A percentile compares a stretch with the other conserved stretches of the same genome.
Conservation (phyloP, 1,284 basidiomycete species). For the Exobasidium cylindrosporum region DNA sequence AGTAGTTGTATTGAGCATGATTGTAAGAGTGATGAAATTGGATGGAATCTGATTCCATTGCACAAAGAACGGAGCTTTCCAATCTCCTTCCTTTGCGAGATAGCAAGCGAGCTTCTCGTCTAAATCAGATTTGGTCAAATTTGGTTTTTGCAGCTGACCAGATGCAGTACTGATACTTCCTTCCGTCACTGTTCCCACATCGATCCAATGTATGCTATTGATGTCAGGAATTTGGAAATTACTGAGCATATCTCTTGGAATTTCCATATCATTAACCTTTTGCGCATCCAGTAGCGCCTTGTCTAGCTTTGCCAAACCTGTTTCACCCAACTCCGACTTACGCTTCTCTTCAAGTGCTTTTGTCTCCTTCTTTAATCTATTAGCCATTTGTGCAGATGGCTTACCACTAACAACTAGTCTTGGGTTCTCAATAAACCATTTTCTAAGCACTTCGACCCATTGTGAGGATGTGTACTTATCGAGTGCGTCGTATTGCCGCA, state of each 20-base stretch:
- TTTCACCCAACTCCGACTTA: constrained; percentile 70
- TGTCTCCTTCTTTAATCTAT: constrained; percentile 76
- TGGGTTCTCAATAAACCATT: constrained; percentile 60
- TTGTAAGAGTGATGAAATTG: constrained; percentile 72
- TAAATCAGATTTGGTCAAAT: background rate
- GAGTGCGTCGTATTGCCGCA: constrained; percentile 65
- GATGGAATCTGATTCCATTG: constrained; percentile 77
- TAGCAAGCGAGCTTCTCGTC: constrained; percentile 62
- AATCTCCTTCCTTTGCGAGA: constrained; percentile 63
- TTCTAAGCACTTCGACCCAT: constrained; percentile 77
- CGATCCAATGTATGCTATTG: constrained; percentile 88
- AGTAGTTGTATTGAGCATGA: constrained; percentile 65
- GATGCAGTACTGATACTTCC: background rate
- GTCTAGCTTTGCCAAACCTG: constrained; percentile 72
- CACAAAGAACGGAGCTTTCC: constrained; percentile 76
- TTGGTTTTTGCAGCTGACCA: background rate
- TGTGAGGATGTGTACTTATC: constrained; percentile 71
- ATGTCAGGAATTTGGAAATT: constrained; percentile 67
- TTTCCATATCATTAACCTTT: constrained; percentile 76
- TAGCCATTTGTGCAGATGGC: constrained; percentile 80
- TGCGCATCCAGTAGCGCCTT: constrained; percentile 77
- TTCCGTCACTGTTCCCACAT: constrained; percentile 68
- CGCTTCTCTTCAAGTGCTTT: constrained; percentile 73
- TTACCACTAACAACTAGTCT: constrained; percentile 68
- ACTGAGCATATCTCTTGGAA: constrained; percentile 74